Base-by-base conservation (phyloP, 805 yeast genomes). In the Starmerella bombicola region DNA sequence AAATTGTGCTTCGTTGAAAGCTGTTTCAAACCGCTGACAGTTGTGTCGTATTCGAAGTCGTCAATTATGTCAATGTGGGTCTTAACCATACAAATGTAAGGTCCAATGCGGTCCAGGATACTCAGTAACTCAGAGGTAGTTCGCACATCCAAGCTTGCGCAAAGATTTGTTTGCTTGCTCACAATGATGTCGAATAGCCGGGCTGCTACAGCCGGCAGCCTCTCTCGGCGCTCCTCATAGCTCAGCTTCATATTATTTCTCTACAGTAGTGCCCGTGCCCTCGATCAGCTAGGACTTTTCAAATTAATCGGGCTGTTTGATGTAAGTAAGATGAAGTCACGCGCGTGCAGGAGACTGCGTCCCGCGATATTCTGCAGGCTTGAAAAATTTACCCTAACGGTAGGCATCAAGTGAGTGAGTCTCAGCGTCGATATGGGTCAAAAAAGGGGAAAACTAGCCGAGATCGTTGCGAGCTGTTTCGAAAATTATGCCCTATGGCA, bases 1-100 rank as follows among this genome's bases (percentile, higher is more conserved):
- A 91, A 91, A 49, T 80, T 74, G 65, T 86, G 88, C 56, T 85
- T 84, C 52, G 73, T 65, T 17, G 95, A 74, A 24, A 91, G 66
- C 40, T 58, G 74, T 44, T 78, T 62, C 47, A 91, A 65, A 1
- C 97, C 96, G 5, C 62, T 61, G 22, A 88, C 71, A 0, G 96
- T 86, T 1, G 69, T 71, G 40, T 83, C 94, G 58, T 76, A 78
- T 1, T 81, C 64, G 59, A 88, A 91, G 60, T 91, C 98, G 43
- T 80, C 85, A 33, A 91, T 68, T 45, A 88, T 83, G 59, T 91
- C 99, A 41, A 91, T 77, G 58, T 91, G 99, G 4, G 97, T 86
- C 65, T 91, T 91, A 35, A 85, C 82, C 35, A 91, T 65, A 61
- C 95, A 86, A 42, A 91, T 81, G 58, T 74, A 77, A 4, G 99